phyloP scores from a whole-genome alignment of 2,329 filamentous ascomycete species.

The Alternaria ventricosa region DNA sequence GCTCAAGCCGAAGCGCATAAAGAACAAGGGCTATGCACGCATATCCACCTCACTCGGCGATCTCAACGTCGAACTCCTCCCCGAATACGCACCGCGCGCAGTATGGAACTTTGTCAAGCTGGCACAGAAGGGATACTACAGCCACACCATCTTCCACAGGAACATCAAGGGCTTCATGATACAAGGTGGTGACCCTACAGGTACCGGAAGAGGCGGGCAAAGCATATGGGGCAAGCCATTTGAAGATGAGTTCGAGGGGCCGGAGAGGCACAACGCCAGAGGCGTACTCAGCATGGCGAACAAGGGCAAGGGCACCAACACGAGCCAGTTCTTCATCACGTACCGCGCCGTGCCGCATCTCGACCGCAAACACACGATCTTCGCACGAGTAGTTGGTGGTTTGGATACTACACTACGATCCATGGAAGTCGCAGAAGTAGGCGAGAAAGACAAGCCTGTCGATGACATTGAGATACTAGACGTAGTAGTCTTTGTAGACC shows the following conservation, averaged over 20 bases:
- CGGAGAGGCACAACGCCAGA: slow-evolving; percentile 79
- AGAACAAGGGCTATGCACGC: slow-evolving; percentile 89
- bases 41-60: slow-evolving; percentile 85
- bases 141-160: slow-evolving; percentile 82
- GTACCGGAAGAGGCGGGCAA: slow-evolving; percentile 86
- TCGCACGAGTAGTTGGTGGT: slow-evolving; percentile 83
- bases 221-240: slow-evolving; percentile 97
- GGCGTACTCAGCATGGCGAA: slow-evolving; percentile 95
- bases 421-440: slow-evolving; percentile 79
- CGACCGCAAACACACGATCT: slow-evolving; percentile 96
- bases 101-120: slow-evolving; percentile 97
- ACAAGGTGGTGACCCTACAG: slow-evolving; percentile 92
- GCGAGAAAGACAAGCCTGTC: slow-evolving; percentile 75
- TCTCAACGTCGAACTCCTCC: slow-evolving; percentile 85
- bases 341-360: slow-evolving; percentile 86
- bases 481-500: slow-evolving; percentile 86
- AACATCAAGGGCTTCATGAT: slow-evolving; percentile 98
- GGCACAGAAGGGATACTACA: slow-evolving; percentile 89
- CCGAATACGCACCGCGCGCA: slow-evolving; percentile 88
- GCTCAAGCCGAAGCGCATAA: slow-evolving; percentile 87
- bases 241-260: slow-evolving; percentile 89
- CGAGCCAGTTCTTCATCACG: slow-evolving; percentile 91
- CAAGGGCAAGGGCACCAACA: slow-evolving; percentile 98
- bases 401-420: slow-evolving; percentile 71
- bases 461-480: slow-evolving; percentile 82